Percentiles rank a stretch among this genome's conserved stretches.
phyloP scores from a whole-genome alignment of 306 rosid genomes.

The Inga laurina region DNA sequence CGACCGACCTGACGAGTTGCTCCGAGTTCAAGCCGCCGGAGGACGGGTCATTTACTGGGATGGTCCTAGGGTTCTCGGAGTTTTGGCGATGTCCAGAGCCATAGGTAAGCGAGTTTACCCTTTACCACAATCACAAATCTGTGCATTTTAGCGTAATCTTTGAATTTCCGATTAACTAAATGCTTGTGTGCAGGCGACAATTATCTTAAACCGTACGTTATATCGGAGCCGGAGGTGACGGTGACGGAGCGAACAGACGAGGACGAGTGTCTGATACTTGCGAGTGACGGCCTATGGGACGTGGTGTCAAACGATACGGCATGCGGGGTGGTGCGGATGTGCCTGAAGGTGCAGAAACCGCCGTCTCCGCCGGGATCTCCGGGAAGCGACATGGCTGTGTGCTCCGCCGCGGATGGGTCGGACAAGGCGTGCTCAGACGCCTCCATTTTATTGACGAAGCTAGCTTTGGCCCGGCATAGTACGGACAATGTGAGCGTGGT shows the following conservation, averaged over 20 bases:
- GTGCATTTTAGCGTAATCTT: too few species aligned
- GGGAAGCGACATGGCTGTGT: slow-evolving; percentile 18
- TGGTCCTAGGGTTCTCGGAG: slow-evolving; percentile 86
- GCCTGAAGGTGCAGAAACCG: slow-evolving; percentile 53
- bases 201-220: slow-evolving; percentile 83
- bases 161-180: not conserved
- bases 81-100: slow-evolving; percentile 88
- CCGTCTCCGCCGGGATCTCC: slow-evolving; percentile 35
- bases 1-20: slow-evolving; percentile 84
- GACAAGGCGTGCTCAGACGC: slow-evolving; percentile 80
- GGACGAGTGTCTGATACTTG: slow-evolving; percentile 82
- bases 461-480: slow-evolving; percentile 87
- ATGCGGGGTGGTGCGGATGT: slow-evolving; percentile 71
- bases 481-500: slow-evolving; percentile 87
- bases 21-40: slow-evolving; percentile 72
- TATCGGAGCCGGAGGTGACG: slow-evolving; percentile 85
- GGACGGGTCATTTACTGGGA: slow-evolving; percentile 96
- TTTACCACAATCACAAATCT: not conserved
- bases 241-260: slow-evolving; percentile 58
- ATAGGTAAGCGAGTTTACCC: slow-evolving; percentile 28
- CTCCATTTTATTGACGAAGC: slow-evolving; percentile 73
- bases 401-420: slow-evolving; percentile 38
- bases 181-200: slow-evolving; percentile 46
- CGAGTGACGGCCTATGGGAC: slow-evolving; percentile 94
- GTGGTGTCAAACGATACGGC: slow-evolving; percentile 86